Conservation (phyloP, 805 yeast genomes). For the Kodamaea hsintzibuensis region DNA sequence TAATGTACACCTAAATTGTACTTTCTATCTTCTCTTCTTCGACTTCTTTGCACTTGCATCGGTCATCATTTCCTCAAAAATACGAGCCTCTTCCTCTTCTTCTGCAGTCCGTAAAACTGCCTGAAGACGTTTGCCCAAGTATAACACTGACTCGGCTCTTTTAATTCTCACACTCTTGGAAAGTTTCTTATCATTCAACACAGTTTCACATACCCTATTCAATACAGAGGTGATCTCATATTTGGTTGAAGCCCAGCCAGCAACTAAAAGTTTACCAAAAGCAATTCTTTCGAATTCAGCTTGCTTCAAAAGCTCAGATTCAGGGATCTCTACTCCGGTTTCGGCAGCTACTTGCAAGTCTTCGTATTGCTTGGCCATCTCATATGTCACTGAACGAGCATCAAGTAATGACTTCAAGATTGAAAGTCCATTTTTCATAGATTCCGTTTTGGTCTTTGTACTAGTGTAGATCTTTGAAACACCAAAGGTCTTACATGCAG, state of each 20-base stretch:
- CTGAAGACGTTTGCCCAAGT: constrained; percentile 70
- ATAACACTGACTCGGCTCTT: constrained; percentile 77
- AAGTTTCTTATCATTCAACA: constrained; percentile 58
- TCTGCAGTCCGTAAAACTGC: constrained; percentile 72
- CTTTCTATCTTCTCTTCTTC: constrained; percentile 16
- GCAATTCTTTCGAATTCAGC: constrained; percentile 80
- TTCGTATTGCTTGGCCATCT: constrained; percentile 72
- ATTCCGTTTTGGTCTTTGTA: constrained; percentile 80
- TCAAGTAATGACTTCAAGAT: constrained; percentile 84
- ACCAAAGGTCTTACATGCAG: constrained; percentile 81
- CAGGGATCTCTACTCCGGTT: constrained; percentile 31
- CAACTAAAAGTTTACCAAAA: constrained; percentile 86
- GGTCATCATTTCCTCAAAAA: constrained; percentile 90
- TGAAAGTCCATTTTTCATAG: constrained; percentile 79
- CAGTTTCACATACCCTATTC: constrained; percentile 61
- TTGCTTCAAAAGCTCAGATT: constrained; percentile 36
- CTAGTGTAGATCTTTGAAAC: constrained; percentile 80
- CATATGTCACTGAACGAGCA: constrained; percentile 72
- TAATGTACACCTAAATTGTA: no score
- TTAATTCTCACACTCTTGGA: constrained; percentile 59
- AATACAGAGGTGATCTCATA: constrained; percentile 87
- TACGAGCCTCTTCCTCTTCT: constrained; percentile 88
- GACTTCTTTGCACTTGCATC: constrained; percentile 68
- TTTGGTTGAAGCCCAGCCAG: constrained; percentile 94
- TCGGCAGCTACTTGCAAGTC: constrained; percentile 26